phyloP scores from a whole-genome alignment of 352 stramenopile species.

The Pythium dissimile region DNA sequence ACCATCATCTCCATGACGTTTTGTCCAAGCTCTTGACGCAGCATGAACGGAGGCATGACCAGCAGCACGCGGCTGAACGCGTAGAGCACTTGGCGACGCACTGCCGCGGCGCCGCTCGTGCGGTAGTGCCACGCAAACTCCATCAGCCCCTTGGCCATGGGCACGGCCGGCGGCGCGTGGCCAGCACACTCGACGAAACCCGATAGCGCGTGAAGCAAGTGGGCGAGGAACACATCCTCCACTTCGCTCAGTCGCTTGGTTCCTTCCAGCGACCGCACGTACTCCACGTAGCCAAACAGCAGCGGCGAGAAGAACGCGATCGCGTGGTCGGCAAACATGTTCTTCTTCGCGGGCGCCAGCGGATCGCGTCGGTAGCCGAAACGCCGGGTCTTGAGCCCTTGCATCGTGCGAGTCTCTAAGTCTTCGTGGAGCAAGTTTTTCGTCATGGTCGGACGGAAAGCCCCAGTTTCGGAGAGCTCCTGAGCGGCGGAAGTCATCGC shows the following conservation, averaged over 20 bases:
- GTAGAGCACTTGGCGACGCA: constrained; percentile 72
- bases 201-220: constrained; percentile 63
- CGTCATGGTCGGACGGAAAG: constrained; percentile 17
- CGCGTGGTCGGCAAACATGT: constrained; percentile 58
- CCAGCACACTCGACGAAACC: constrained; percentile 68
- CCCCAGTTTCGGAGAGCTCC: constrained; percentile 59
- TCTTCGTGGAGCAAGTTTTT: constrained; percentile 51
- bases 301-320: constrained; percentile 74
- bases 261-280: constrained; percentile 30
- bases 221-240: constrained; percentile 64
- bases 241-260: constrained; percentile 38
- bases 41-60: constrained; percentile 47
- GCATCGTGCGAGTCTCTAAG: constrained; percentile 41
- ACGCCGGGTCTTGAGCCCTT: constrained; percentile 56
- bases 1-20: constrained; percentile 37
- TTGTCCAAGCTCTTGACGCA: constrained; percentile 53
- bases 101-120: constrained; percentile 34
- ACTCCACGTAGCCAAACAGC: constrained; percentile 69
- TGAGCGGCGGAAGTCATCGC: constrained; percentile 52
- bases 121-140: constrained; percentile 70
- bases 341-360: constrained; percentile 41
- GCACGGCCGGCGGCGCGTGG: constrained; percentile 46
- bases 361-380: constrained; percentile 69
- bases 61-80: constrained; percentile 68
- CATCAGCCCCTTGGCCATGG: constrained; percentile 68